Evolutionary conservation across 2,329 filamentous ascomycete species (phyloP), one percentile per base, ranked within the genome.

Genomic region (Alternaria ethzedia): DNA sequence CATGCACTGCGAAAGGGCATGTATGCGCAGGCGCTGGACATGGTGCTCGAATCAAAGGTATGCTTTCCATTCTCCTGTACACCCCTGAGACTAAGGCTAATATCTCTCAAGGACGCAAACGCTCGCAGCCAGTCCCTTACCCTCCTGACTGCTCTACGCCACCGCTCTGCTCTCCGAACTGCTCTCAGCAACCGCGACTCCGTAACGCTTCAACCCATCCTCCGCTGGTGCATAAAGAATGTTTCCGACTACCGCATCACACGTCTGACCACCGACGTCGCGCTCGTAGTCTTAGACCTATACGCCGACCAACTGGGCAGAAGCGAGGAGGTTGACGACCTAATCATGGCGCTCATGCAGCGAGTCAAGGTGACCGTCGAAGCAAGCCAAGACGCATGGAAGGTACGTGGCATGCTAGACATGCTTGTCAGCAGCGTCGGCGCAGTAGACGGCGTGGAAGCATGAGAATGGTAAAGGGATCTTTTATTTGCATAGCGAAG

Each of bases 361-460:
- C 85, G 90, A 43, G 95, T 98, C 20, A 86, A 88, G 66, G 83
- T 87, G 44, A 92, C 96, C 79, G 91, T 94, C 11, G 93, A 96
- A 79, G 89, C 91, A 74, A 92, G 93, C 21, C 92, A 97, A 81
- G 86, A 91, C 75, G 94, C 95, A 2, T 90, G 88, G 71, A 89
- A 91, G 81, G 94, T 93, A 11, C 87, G 87, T 69, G 96, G 95
- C 3, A 97, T 98, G 94, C 82, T 98, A 68, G 92, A 95, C 72
- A 91, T 92, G 83, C 80, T 92, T 67, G 88, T 91, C 73, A 84
- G 86, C 69, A 88, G 91, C 75, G 84, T 86, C n/a, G 70, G 63
- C 15, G 61, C 57, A 9, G 62, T 56, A 26, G 65, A 68, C 28
- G 67, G 46, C 15, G 63, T 54, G 3, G 68, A 72, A 36, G 67